Evolutionary conservation across 139 green algal species (phyloP).

Genomic region (Volvox reticuliferus): DNA sequence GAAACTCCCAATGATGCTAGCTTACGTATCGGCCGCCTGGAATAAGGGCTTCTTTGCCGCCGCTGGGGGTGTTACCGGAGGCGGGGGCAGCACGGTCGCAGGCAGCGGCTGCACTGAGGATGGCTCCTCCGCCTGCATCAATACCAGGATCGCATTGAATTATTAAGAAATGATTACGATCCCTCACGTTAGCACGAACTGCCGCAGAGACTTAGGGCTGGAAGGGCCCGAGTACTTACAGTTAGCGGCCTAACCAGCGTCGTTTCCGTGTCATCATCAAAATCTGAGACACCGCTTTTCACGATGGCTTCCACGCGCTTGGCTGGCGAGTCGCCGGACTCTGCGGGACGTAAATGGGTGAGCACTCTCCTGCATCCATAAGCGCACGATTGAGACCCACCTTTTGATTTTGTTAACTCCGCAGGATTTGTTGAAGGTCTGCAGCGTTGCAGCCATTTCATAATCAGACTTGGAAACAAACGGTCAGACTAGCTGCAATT

Average conservation of each 20-base stretch:
- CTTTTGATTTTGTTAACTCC: background rate
- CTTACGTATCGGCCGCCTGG: background rate
- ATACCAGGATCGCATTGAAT: too few species aligned
- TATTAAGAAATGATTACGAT: too few species aligned
- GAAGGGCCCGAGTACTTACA: background rate
- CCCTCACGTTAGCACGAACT: too few species aligned
- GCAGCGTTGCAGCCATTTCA: background rate
- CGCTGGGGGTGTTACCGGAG: background rate
- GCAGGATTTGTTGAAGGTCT: background rate
- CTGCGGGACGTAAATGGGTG: background rate
- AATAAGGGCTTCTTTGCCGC: background rate
- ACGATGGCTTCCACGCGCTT: background rate
- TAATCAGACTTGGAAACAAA: background rate
- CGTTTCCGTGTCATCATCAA: slow-evolving; percentile 10
- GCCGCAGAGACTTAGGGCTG: too few species aligned
- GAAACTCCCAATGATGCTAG: too few species aligned
- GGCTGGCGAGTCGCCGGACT: background rate
- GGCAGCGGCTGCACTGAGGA: too few species aligned
- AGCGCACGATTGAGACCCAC: background rate
- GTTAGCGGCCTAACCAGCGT: background rate
- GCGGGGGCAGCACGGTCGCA: background rate
- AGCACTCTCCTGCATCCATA: background rate
- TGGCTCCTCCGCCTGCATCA: too few species aligned
- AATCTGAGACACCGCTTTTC: background rate
- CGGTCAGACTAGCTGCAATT: background rate